Conservation (phyloP, 2,329 filamentous ascomycete species). For the Arthrobotrys entomopaga region DNA sequence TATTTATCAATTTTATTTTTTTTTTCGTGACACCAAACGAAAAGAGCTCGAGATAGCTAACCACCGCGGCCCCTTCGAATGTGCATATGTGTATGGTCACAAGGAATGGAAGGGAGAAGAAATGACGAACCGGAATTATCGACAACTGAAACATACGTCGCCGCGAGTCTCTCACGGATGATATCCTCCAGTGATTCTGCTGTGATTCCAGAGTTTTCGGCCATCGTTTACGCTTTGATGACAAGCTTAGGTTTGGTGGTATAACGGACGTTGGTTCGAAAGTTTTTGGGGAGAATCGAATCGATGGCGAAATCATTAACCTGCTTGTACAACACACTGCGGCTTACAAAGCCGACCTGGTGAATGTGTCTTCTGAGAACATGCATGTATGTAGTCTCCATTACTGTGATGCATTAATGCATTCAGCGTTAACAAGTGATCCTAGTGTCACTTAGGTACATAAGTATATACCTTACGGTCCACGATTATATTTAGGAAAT, state of each 20-base stretch:
- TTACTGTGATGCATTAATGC: too few relatives aligned
- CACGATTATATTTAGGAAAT: too few relatives aligned
- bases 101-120: neutral
- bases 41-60: neutral
- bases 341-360: constrained; percentile 6
- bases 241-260: too few relatives aligned
- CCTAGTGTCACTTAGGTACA: too few relatives aligned
- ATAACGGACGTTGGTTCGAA: too few relatives aligned
- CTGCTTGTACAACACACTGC: neutral
- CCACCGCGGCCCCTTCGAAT: too few relatives aligned
- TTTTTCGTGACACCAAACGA: constrained; percentile 20
- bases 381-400: too few relatives aligned
- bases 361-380: too few relatives aligned
- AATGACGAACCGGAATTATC: constrained; percentile 48
- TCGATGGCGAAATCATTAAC: neutral
- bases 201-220: constrained; percentile 50
- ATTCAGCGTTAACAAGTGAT: too few relatives aligned
- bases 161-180: constrained; percentile 34
- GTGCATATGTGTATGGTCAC: too few relatives aligned
- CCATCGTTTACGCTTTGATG: constrained; percentile 27
- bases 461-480: too few relatives aligned
- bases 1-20: too few relatives aligned
- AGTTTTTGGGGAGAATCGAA: neutral
- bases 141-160: constrained; percentile 39
- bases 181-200: constrained; percentile 42